Evolutionary conservation across 768 basidiomycete species (phyloP).

Genomic region (Trametes cingulata): DNA sequence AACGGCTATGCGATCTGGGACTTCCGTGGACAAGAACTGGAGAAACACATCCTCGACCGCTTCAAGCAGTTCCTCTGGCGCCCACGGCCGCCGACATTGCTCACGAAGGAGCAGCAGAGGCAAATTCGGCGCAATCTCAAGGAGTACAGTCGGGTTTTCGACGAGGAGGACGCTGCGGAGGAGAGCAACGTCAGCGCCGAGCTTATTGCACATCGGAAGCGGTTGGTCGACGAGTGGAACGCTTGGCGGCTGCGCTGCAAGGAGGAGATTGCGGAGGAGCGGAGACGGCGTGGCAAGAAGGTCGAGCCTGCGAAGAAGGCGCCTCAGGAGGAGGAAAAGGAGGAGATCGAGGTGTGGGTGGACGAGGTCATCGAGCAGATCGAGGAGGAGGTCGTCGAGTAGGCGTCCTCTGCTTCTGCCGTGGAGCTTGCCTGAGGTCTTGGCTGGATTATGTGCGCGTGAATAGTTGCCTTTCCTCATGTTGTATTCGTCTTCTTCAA

Average conservation of each 20-base stretch:
- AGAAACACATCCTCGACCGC: constrained; percentile 83
- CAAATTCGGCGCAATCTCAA: constrained; percentile 85
- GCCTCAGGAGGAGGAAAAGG: constrained; percentile 62
- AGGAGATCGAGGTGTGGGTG: constrained; percentile 92
- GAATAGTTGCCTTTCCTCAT: constrained; percentile 15
- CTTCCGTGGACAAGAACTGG: constrained; percentile 95
- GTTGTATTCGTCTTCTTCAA: constrained; percentile 16
- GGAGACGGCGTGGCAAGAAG: constrained; percentile 41
- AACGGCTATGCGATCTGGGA: constrained; percentile 98
- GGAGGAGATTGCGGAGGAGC: constrained; percentile 61
- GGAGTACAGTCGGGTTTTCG: constrained; percentile 89
- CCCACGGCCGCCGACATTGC: constrained; percentile 86
- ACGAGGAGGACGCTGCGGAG: constrained; percentile 95
- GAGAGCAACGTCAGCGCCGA: constrained; percentile 95
- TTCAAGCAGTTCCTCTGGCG: constrained; percentile 99
- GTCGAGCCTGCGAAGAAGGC: constrained; percentile 33
- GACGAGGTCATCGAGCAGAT: constrained; percentile 92
- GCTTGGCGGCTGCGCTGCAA: constrained; percentile 84
- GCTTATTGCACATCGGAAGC: constrained; percentile 83
- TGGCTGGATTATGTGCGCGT: constrained; percentile 5
- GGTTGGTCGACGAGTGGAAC: constrained; percentile 98
- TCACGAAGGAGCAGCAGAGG: constrained; percentile 86
- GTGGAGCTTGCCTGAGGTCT: neutral
- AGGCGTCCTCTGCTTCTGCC: neutral
- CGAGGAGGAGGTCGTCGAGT: constrained; percentile 75